phyloP scores from a whole-genome alignment of 805 yeast species.

The Candida xyloterini region DNA sequence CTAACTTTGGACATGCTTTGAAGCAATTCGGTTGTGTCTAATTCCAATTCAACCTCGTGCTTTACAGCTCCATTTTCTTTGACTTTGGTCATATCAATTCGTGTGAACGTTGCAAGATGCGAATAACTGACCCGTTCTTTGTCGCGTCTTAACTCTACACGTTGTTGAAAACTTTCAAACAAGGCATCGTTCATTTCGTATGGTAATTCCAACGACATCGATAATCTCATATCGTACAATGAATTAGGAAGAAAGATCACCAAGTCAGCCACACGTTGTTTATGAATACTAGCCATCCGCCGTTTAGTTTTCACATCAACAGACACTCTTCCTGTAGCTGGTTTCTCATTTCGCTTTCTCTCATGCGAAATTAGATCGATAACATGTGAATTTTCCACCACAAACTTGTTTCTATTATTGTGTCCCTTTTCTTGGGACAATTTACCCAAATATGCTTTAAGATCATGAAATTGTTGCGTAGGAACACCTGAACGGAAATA shows the following conservation, averaged over 20 bases:
- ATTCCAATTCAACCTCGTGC: slow-evolving; percentile 36
- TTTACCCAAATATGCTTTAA: slow-evolving; percentile 52
- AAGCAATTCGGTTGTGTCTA: slow-evolving; percentile 32
- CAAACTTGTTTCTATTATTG: slow-evolving; percentile 43
- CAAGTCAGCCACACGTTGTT: slow-evolving; percentile 70
- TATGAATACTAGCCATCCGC: slow-evolving; percentile 64
- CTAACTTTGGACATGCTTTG: slow-evolving; percentile 30
- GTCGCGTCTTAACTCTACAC: slow-evolving; percentile 51
- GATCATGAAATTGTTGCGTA: slow-evolving; percentile 55
- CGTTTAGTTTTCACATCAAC: slow-evolving; percentile 68
- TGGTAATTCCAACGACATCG: slow-evolving; percentile 77
- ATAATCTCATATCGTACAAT: slow-evolving; percentile 70
- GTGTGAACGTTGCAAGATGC: slow-evolving; percentile 71
- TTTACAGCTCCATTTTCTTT: slow-evolving; percentile 29
- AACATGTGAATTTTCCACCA: slow-evolving; percentile 56
- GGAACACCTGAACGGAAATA: slow-evolving; percentile 66
- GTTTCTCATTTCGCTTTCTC: slow-evolving; percentile 60
- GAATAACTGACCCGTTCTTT: slow-evolving; percentile 71
- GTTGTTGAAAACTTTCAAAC: slow-evolving; percentile 51
- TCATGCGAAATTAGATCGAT: slow-evolving; percentile 63
- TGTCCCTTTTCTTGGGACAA: slow-evolving; percentile 37
- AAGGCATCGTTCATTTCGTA: slow-evolving; percentile 49
- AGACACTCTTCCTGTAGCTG: slow-evolving; percentile 62
- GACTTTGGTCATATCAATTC: slow-evolving; percentile 70
- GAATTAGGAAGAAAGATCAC: slow-evolving; percentile 73